These are phyloP conservation scores for Taphrina communis DNA, from an alignment of 1,139 yeast species.

Conservation along the genomic window DNA sequence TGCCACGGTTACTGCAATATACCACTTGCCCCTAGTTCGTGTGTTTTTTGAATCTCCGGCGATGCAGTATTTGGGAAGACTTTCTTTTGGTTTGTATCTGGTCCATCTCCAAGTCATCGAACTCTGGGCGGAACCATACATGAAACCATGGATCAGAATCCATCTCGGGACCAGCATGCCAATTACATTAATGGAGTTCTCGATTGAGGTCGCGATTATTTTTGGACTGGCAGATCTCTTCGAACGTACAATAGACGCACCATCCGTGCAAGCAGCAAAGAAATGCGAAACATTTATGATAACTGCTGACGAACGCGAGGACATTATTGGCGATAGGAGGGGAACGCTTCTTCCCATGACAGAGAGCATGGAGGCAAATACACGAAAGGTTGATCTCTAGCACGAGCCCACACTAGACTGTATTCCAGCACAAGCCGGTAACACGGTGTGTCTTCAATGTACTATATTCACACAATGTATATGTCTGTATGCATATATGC, in stretches of 20 bases:
- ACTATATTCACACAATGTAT: no score
- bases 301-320: neutral
- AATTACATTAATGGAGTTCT: neutral
- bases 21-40: neutral
- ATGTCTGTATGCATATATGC: no score
- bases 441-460: no score
- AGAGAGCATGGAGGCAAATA: no score
- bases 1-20: neutral
- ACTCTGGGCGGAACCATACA: neutral
- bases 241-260: neutral
- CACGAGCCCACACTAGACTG: no score
- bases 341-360: no score
- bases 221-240: neutral
- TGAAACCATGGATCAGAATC: neutral
- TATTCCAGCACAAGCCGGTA: no score
- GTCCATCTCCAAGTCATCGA: neutral
- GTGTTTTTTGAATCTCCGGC: neutral
- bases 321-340: no score
- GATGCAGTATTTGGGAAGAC: conserved; percentile 5
- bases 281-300: neutral
- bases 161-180: neutral
- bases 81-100: conserved; percentile 11
- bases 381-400: no score
- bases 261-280: neutral
- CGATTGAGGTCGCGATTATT: neutral